phyloP scores from a whole-genome alignment of 371 early-diverging fungal genomes.

The Rhizopus arrhizus region DNA sequence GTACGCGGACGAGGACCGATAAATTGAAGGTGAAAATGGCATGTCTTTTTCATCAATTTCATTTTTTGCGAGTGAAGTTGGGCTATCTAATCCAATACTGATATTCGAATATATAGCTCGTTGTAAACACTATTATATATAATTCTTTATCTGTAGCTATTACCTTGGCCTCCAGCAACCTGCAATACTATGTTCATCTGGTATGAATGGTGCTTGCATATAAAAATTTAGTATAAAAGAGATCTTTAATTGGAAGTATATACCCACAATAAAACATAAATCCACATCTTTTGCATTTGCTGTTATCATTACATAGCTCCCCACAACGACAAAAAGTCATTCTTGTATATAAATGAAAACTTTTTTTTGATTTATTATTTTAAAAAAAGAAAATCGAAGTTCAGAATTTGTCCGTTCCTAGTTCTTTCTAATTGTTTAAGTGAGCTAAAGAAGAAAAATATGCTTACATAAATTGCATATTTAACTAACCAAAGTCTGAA shows the following conservation, averaged over 20 bases:
- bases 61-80: neutral
- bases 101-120: conserved; percentile 15
- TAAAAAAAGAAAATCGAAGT: neutral
- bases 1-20: conserved; percentile 13
- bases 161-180: neutral
- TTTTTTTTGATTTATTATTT: too few relatives aligned
- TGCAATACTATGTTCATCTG: neutral
- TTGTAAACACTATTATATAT: neutral
- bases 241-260: neutral
- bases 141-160: neutral
- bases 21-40: conserved; percentile 9
- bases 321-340: conserved; percentile 49
- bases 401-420: too few relatives aligned
- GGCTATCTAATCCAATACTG: conserved; percentile 15
- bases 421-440: neutral
- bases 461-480: neutral
- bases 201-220: neutral
- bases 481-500: neutral
- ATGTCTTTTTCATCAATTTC: conserved; percentile 7
- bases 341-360: neutral
- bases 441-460: neutral
- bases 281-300: conserved; percentile 39
- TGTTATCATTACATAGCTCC: conserved; percentile 26
- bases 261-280: conserved; percentile 21
- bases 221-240: neutral